Percentiles rank a stretch among this genome's conserved stretches.
Evolutionary conservation across 2,329 filamentous ascomycete species (phyloP).

Genomic region (Tolypocladium sp.): DNA sequence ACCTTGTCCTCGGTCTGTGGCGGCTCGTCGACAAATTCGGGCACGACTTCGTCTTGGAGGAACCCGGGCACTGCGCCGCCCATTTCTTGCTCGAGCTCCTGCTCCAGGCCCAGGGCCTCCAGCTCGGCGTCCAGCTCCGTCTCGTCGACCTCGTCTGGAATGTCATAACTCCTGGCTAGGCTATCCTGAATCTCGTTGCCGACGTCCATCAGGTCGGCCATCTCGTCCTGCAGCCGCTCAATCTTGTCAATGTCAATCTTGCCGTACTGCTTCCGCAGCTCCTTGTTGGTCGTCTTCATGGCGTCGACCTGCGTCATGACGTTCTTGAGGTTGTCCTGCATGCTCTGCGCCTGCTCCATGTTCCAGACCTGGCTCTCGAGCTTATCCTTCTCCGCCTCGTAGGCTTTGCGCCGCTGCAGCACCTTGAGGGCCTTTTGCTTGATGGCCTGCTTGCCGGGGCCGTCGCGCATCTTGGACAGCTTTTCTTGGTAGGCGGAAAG

Average conservation of each 20-base stretch:
- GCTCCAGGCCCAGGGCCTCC: constrained; percentile 87
- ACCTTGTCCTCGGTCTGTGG: constrained; percentile 65
- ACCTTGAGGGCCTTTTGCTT: constrained; percentile 93
- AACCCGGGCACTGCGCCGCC: constrained; percentile 67
- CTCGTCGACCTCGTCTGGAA: constrained; percentile 96
- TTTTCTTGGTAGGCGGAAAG: constrained; percentile 81
- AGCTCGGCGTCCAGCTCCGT: constrained; percentile 92
- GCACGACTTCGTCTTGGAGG: constrained; percentile 77
- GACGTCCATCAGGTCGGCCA: constrained; percentile 95
- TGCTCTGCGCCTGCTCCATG: constrained; percentile 96
- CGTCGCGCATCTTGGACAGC: constrained; percentile 87
- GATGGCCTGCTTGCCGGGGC: constrained; percentile 84
- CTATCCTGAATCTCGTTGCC: constrained; percentile 98
- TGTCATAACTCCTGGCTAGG: constrained; percentile 81
- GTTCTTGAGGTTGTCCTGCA: constrained; percentile 98
- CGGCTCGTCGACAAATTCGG: constrained; percentile 88
- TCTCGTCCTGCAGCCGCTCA: constrained; percentile 95
- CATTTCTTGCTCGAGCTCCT: constrained; percentile 71
- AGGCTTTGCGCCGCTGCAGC: constrained; percentile 85
- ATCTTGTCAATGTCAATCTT: constrained; percentile 98
- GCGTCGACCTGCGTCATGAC: constrained; percentile 97
- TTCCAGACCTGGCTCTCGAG: constrained; percentile 94
- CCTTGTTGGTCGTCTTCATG: constrained; percentile 94
- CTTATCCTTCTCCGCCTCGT: constrained; percentile 90
- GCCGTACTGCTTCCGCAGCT: constrained; percentile 86